Evolutionary conservation across 164 flowering plant species (phyloP).

Genomic region (Vitis labrusca): DNA sequence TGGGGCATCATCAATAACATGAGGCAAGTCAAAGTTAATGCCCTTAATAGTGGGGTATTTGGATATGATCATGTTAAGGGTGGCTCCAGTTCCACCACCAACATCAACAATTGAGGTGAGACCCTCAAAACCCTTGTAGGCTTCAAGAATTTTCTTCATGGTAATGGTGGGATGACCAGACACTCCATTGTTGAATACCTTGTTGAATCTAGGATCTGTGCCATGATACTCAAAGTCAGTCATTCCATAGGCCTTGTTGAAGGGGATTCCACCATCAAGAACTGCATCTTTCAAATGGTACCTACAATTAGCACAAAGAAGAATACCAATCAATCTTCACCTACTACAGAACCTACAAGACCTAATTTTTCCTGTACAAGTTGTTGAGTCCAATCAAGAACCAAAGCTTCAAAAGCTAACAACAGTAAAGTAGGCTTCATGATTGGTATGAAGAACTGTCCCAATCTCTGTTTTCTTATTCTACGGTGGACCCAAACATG

Average conservation of each 20-base stretch:
- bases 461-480: too few relatives aligned
- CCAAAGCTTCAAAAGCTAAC: too few relatives aligned
- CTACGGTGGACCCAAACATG: too few relatives aligned
- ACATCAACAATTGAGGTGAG: conserved; percentile 72
- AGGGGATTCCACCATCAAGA: conserved; percentile 82
- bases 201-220: conserved; percentile 73
- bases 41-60: conserved; percentile 72
- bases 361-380: too few relatives aligned
- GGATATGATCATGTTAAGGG: conserved; percentile 56
- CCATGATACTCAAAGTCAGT: conserved; percentile 73
- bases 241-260: conserved; percentile 83
- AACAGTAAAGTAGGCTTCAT: too few relatives aligned
- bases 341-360: neutral
- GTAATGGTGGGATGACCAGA: conserved; percentile 65
- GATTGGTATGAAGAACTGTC: too few relatives aligned
- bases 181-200: conserved; percentile 83
- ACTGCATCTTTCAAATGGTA: conserved; percentile 83
- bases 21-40: conserved; percentile 83
- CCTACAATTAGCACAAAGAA: conserved; percentile 30
- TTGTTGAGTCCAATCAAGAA: too few relatives aligned
- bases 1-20: conserved; percentile 78
- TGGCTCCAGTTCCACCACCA: conserved; percentile 88
- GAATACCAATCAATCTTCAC: neutral
- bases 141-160: conserved; percentile 71
- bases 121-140: conserved; percentile 72